Conservation (phyloP, 495 filamentous ascomycete genomes). For the Staphylotrichum tortipilum region DNA sequence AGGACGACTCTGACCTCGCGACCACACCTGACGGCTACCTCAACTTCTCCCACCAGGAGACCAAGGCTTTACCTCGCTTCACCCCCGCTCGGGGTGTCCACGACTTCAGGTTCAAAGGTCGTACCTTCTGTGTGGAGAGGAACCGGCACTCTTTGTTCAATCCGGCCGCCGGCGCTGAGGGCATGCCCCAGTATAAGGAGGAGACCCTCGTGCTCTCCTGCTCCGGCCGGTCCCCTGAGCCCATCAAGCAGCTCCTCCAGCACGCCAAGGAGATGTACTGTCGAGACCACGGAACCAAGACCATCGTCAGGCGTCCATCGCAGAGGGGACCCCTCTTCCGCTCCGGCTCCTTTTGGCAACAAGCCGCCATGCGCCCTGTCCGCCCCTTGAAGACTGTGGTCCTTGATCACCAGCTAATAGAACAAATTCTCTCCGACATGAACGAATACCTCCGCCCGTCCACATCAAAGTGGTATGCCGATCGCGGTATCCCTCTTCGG, state of each 20-base stretch:
- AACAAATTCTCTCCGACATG: constrained; percentile 67
- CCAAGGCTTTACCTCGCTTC: constrained; percentile 28
- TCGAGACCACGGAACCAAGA: constrained; percentile 36
- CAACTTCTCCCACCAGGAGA: constrained; percentile 39
- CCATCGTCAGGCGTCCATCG: constrained; percentile 41
- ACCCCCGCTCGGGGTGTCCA: constrained; percentile 33
- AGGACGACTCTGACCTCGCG: constrained; percentile 34
- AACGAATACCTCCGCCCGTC: constrained; percentile 76
- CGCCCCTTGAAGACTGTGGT: constrained; percentile 78
- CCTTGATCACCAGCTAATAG: constrained; percentile 65
- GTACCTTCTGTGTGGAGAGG: constrained; percentile 30
- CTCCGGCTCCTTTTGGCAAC: constrained; percentile 47
- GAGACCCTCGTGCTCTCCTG: constrained; percentile 35
- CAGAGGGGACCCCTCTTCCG: constrained; percentile 24
- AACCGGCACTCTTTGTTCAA: constrained; percentile 30
- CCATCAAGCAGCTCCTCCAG: constrained; percentile 54
- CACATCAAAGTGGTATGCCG: constrained; percentile 67
- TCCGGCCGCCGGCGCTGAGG: constrained; percentile 3
- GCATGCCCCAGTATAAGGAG: constrained; percentile 27
- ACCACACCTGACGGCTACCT: constrained; percentile 24
- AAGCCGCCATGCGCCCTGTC: constrained; percentile 58
- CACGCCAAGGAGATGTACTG: constrained; percentile 47
- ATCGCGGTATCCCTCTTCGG: constrained; percentile 79
- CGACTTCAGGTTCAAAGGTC: constrained; percentile 33
- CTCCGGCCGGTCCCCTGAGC: constrained; percentile 39